Conservation (phyloP, 2,329 filamentous ascomycete genomes). For the Aspergillus ochraceus region DNA sequence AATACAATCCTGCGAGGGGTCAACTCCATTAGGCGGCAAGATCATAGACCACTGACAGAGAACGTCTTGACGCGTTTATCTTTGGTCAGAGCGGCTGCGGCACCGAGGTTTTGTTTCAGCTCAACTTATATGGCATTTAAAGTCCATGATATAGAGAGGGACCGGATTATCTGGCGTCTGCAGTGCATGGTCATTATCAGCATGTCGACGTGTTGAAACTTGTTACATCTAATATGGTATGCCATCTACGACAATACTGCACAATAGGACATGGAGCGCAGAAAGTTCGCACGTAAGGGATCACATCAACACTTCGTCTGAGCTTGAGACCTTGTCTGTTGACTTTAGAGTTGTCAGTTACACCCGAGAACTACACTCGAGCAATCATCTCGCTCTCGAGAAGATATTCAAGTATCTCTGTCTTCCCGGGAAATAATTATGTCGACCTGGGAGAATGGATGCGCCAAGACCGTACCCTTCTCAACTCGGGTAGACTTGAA, state of each 20-base stretch:
- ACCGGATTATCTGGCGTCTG: no score
- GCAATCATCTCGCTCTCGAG: constrained; percentile 6
- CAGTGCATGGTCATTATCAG: no score
- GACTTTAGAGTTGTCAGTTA: not conserved
- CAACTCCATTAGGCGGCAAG: not conserved
- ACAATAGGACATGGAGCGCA: not conserved
- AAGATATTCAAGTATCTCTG: constrained; percentile 1
- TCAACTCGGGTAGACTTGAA: not conserved
- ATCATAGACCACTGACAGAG: not conserved
- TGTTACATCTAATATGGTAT: not conserved
- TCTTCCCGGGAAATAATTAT: constrained; percentile 4
- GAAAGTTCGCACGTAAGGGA: not conserved
- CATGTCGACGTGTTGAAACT: not conserved
- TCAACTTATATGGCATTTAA: no score
- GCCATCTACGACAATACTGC: not conserved
- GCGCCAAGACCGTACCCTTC: constrained; percentile 2
- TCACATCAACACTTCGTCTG: no score
- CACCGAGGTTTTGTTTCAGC: no score
- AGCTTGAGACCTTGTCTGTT: no score
- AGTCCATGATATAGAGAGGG: no score
- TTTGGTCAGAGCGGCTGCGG: no score
- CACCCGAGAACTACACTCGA: constrained; percentile 6
- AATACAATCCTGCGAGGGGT: not conserved
- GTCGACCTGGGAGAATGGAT: constrained; percentile 7
- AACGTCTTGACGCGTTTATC: not conserved